Evolutionary conservation across 495 filamentous ascomycete genomes (phyloP), one percentile per base, ranked within the genome.

Genomic region (Penicillium canariense): DNA sequence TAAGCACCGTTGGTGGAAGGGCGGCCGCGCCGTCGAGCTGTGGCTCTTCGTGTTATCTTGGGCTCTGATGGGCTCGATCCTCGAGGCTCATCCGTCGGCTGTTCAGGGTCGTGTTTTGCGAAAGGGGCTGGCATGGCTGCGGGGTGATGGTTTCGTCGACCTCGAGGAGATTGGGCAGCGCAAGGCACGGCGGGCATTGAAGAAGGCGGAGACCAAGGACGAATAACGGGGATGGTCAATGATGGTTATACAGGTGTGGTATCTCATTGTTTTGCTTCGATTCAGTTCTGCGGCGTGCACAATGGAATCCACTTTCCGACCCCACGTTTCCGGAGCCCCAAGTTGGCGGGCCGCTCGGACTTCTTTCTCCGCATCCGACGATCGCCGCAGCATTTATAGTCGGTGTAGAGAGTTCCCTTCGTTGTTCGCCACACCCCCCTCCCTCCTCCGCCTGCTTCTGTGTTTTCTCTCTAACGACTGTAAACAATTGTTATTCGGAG

Each of bases 1-100:
- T 43, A 97, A 97, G 81, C 77, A 84, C 30, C 81, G 88, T 4
- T 85, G 86, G 77, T 95, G 93, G 88, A 83, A 77, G 49, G 88
- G 89, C 6, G 76, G 93, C 64, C 84, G 78, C 52, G 84, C 87
- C 26, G 91, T 91, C 5, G 93, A 97, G 69, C 81, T 97, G 22
- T 79, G 84, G 77, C 67, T 98, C 2, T 88, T 98, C 67, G 85
- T 90, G 7, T 60, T 81, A 20, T 85, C 88, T 25, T 77, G 96
- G 76, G 87, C 87, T 43, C 58, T 93, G 23, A 80, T 95, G 43
- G 89, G 90, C 26, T 80, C 81, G 18, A 84, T 96, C 25, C 91
- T 91, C 64, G 90, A 96, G 69, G 70, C 74, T 10, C 79, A 87
- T 50, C 84, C 84, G 2, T 73, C 69, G 30, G 85, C 88, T 5